phyloP scores from a whole-genome alignment of 495 filamentous ascomycete genomes.

The Aspergillus panamensis region DNA sequence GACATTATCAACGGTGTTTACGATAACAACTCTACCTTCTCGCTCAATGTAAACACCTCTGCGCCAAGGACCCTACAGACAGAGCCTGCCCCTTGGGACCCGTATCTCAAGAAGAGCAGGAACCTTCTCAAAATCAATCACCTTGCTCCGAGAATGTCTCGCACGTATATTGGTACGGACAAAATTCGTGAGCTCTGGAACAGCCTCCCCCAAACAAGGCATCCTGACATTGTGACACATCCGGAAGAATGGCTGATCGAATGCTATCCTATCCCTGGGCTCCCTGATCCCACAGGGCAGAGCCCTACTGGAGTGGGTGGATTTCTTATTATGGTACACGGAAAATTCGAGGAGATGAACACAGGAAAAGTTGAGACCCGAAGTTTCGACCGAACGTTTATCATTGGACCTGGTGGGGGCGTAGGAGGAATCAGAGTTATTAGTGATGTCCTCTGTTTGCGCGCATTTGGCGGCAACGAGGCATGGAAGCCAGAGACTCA shows the following conservation, averaged over 20 bases:
- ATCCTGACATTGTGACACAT: constrained; percentile 62
- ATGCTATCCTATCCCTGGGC: constrained; percentile 68
- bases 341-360: constrained; percentile 75
- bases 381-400: constrained; percentile 82
- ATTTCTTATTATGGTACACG: constrained; percentile 73
- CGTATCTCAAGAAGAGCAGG: constrained; percentile 74
- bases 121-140: constrained; percentile 71
- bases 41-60: constrained; percentile 65
- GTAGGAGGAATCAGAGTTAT: constrained; percentile 67
- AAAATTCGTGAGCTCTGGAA: constrained; percentile 68
- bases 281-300: constrained; percentile 67
- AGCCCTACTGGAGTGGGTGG: constrained; percentile 65
- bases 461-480: constrained; percentile 59
- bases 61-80: constrained; percentile 51
- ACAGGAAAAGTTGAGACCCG: constrained; percentile 56
- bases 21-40: constrained; percentile 74
- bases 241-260: constrained; percentile 74
- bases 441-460: constrained; percentile 72
- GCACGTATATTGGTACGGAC: constrained; percentile 59
- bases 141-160: constrained; percentile 54
- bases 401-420: constrained; percentile 71
- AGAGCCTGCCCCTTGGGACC: constrained; percentile 56
- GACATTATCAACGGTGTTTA: constrained; percentile 65
- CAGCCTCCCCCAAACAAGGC: constrained; percentile 66
- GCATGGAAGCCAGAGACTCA: constrained; percentile 53